A percentile compares a stretch with the other conserved stretches of the same genome.
Evolutionary conservation across 441 rosid genomes (phyloP).

Genomic region (Populus tomentosa): DNA sequence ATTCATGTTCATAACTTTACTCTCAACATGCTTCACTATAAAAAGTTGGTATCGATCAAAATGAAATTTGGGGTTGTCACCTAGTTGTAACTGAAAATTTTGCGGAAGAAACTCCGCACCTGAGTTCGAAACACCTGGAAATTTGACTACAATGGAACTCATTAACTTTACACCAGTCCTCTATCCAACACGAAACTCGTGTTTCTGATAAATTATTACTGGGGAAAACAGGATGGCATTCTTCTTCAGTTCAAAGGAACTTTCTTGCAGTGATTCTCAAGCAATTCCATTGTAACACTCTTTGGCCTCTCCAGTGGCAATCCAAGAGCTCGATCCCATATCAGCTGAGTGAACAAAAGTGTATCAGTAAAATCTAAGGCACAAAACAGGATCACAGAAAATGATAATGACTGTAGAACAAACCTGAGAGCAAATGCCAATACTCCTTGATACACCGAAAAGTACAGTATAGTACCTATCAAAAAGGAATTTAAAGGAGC

Average conservation of each 20-base stretch:
- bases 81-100: not conserved
- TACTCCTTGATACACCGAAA: slow-evolving; percentile 94
- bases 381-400: not conserved
- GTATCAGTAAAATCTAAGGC: not conserved
- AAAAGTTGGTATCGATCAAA: not conserved
- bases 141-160: slow-evolving; percentile 9
- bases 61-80: not conserved
- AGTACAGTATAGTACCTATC: slow-evolving; percentile 85
- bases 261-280: slow-evolving; percentile 75
- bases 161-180: slow-evolving; percentile 10
- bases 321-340: slow-evolving; percentile 98
- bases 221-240: not conserved
- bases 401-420: not conserved
- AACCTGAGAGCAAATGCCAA: slow-evolving; percentile 97
- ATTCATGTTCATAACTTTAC: not conserved
- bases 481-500: slow-evolving; percentile 2
- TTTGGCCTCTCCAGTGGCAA: slow-evolving; percentile 94
- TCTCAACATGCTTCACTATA: not conserved
- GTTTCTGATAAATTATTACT: slow-evolving; percentile 18
- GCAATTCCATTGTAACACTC: slow-evolving; percentile 95
- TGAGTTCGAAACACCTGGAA: not conserved
- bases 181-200: slow-evolving; percentile 10
- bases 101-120: not conserved
- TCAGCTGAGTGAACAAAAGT: slow-evolving; percentile 48
- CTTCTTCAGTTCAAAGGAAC: slow-evolving; percentile 21